These are phyloP conservation scores for Fraxinus greggii DNA, from an alignment of 305 asterid species.

Conservation along the genomic window DNA sequence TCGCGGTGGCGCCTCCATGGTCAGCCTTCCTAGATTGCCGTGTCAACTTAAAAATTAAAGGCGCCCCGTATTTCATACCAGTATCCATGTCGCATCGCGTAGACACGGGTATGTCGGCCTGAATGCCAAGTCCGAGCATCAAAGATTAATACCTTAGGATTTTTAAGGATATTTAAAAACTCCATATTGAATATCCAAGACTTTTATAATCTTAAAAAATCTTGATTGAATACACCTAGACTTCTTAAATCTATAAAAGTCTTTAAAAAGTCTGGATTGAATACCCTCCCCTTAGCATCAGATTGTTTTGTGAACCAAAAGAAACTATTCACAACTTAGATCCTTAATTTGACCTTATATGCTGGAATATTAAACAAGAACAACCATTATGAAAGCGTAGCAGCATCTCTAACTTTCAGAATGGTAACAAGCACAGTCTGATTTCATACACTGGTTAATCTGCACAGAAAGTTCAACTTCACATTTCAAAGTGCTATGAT, in stretches of 20 bases:
- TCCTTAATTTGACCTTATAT: conserved; percentile 10
- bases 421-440: not conserved
- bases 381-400: conserved; percentile 14
- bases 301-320: not conserved
- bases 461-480: conserved; percentile 12
- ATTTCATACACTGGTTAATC: not conserved
- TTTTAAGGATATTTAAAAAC: too few species aligned
- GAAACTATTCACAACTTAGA: not conserved
- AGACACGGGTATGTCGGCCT: too few species aligned
- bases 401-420: conserved; percentile 10
- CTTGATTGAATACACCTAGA: not conserved
- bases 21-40: too few species aligned
- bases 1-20: too few species aligned
- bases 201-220: not conserved
- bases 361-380: not conserved
- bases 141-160: too few species aligned
- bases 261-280: not conserved
- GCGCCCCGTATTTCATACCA: too few species aligned
- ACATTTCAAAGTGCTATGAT: conserved; percentile 7
- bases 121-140: too few species aligned
- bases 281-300: not conserved
- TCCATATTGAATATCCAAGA: not conserved
- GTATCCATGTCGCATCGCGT: too few species aligned
- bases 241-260: too few species aligned
- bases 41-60: too few species aligned